Percentiles rank a stretch among this genome's conserved stretches.
Evolutionary conservation across 768 basidiomycete genomes (phyloP).

Genomic region (Boletus edulis): DNA sequence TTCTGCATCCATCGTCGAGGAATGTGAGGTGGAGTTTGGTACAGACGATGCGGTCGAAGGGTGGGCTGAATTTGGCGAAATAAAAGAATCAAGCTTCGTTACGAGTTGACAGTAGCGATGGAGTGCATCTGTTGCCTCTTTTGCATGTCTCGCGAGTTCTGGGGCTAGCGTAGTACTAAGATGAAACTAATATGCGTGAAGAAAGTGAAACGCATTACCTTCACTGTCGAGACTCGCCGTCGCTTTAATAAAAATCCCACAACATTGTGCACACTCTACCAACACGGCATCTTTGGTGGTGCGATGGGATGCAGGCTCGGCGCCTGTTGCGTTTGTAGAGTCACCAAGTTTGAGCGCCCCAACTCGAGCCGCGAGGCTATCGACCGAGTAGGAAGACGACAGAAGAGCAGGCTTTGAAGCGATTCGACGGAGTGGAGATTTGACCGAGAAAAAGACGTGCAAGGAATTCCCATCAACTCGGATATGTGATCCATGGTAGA

Average conservation of each 20-base stretch:
- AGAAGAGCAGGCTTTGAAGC: neutral
- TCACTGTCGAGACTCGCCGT: constrained; percentile 33
- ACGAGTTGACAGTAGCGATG: constrained; percentile 18
- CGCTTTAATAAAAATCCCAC: constrained; percentile 42
- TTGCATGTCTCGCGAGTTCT: constrained; percentile 19
- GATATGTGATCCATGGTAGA: constrained; percentile 35
- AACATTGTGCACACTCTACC: constrained; percentile 41
- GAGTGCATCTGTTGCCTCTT: constrained; percentile 18
- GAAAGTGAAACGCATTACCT: constrained; percentile 5
- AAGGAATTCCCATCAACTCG: too few species aligned
- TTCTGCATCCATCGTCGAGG: constrained; percentile 8
- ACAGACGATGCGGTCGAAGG: neutral
- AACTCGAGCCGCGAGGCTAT: constrained; percentile 17
- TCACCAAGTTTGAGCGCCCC: constrained; percentile 19
- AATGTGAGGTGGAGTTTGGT: neutral
- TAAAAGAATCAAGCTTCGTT: constrained; percentile 8
- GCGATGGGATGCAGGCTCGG: neutral
- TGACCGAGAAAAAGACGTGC: too few species aligned
- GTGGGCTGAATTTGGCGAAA: neutral
- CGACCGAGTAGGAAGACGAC: constrained; percentile 11
- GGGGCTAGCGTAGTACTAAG: constrained; percentile 5
- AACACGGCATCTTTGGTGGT: constrained; percentile 16
- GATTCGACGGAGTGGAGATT: too few species aligned
- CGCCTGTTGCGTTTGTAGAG: neutral
- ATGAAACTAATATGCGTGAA: too few species aligned